phyloP scores from a whole-genome alignment of 2,329 filamentous ascomycete species.

The Claviceps capensis region DNA sequence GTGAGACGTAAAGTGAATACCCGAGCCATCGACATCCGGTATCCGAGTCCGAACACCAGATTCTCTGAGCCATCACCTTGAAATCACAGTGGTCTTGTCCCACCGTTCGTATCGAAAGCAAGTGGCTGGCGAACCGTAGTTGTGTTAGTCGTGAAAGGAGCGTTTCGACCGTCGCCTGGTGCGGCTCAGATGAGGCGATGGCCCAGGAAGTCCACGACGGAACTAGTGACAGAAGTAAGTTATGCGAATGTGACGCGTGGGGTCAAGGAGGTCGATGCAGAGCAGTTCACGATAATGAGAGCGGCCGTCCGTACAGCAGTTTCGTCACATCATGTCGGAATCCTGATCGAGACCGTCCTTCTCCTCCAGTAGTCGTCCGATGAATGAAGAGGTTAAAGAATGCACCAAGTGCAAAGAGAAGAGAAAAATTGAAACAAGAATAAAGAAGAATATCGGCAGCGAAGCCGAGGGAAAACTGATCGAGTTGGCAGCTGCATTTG shows the following conservation, averaged over 20 bases:
- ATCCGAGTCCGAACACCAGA: not conserved
- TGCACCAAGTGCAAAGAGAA: not conserved
- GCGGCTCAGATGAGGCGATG: not conserved
- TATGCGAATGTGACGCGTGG: not conserved
- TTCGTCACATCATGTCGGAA: not conserved
- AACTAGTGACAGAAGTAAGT: not conserved
- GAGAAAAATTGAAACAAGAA: not conserved
- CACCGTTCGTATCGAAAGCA: not conserved
- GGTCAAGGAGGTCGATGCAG: slow-evolving; percentile 1
- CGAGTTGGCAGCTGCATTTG: slow-evolving; percentile 11
- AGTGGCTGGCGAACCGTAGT: not conserved
- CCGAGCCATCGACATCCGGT: not conserved
- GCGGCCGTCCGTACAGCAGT: not conserved
- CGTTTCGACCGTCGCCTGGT: not conserved
- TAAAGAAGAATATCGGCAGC: slow-evolving; percentile 10
- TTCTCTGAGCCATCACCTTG: not conserved
- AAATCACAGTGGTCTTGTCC: not conserved
- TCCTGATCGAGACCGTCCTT: not conserved
- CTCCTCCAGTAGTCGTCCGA: slow-evolving; percentile 4
- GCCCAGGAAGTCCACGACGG: not conserved
- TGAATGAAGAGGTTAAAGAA: not conserved
- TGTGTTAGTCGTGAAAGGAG: slow-evolving; percentile 1
- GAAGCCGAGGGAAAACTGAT: slow-evolving; percentile 10
- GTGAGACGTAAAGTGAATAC: slow-evolving; percentile 4
- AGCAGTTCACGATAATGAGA: not conserved